A percentile compares a stretch with the other conserved stretches of the same genome.
phyloP scores from a whole-genome alignment of 129 eudicot genomes.

The Erigeron canadensis region DNA sequence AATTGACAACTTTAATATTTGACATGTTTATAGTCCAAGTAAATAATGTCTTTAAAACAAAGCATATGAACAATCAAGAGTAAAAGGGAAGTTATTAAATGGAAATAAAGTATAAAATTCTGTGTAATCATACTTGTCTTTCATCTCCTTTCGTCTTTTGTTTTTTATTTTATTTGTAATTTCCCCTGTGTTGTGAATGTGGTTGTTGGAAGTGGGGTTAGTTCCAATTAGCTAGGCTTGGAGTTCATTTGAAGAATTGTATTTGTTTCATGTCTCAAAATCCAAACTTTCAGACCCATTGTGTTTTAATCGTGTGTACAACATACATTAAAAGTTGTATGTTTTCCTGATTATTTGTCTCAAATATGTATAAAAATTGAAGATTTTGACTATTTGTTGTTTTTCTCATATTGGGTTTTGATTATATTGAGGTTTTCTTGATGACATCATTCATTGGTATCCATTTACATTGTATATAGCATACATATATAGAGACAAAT shows the following conservation, averaged over 20 bases:
- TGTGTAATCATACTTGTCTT: conserved; percentile 36
- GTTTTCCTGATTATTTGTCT: neutral
- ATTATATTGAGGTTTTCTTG: conserved; percentile 34
- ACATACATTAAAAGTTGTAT: conserved; percentile 11
- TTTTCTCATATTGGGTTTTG: conserved; percentile 22
- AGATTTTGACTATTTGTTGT: conserved; percentile 22
- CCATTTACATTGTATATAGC: conserved; percentile 28
- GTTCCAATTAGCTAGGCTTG: conserved; percentile 57
- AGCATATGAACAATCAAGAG: conserved; percentile 41
- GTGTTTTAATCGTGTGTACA: conserved; percentile 18
- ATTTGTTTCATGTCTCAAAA: conserved; percentile 24
- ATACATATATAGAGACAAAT: conserved; percentile 24
- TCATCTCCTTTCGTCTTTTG: no score
- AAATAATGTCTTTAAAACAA: conserved; percentile 32
- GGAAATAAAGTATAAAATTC: conserved; percentile 17
- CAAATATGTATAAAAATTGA: conserved; percentile 6
- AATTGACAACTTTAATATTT: neutral
- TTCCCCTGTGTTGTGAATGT: conserved; percentile 36
- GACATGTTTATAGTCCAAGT: conserved; percentile 19
- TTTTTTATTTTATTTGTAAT: conserved; percentile 14
- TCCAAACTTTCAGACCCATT: neutral
- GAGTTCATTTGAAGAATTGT: conserved; percentile 74
- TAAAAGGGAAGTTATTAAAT: conserved; percentile 37
- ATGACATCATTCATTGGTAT: conserved; percentile 29
- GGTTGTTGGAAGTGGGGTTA: conserved; percentile 93